phyloP scores from a whole-genome alignment of 2,329 filamentous ascomycete species.

The Fusarium pseudoanthophilum region DNA sequence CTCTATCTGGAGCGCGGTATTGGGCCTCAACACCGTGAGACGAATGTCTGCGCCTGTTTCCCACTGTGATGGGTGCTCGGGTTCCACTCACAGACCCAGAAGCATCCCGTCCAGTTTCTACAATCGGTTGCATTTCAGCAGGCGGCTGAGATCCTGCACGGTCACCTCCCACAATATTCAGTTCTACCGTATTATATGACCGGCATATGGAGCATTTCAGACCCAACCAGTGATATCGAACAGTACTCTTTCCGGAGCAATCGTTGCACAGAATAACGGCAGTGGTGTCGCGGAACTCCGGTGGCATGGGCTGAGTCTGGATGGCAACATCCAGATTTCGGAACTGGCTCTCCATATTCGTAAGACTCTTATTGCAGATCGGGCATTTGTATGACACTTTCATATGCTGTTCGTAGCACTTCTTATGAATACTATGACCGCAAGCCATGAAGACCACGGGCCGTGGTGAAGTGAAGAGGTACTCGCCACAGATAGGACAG shows the following conservation, averaged over 20 bases:
- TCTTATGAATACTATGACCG: slow-evolving; percentile 93
- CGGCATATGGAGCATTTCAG: slow-evolving; percentile 83
- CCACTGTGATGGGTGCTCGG: slow-evolving; percentile 21
- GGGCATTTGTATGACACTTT: slow-evolving; percentile 94
- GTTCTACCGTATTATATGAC: slow-evolving; percentile 76
- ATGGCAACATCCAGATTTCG: slow-evolving; percentile 90
- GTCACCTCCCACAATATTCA: slow-evolving; percentile 66
- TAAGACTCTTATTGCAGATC: slow-evolving; percentile 94
- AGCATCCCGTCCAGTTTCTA: slow-evolving; percentile 20
- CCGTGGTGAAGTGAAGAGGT: slow-evolving; percentile 91
- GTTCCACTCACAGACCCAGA: slow-evolving; percentile 22
- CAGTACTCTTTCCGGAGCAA: slow-evolving; percentile 86
- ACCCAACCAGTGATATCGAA: slow-evolving; percentile 93
- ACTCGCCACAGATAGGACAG: slow-evolving; percentile 96
- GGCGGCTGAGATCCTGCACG: slow-evolving; percentile 43
- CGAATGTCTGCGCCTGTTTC: slow-evolving; percentile 53
- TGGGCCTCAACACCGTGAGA: slow-evolving; percentile 51
- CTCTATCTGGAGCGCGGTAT: slow-evolving; percentile 52
- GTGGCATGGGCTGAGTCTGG: slow-evolving; percentile 89
- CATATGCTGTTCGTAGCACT: slow-evolving; percentile 89
- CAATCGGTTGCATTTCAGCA: slow-evolving; percentile 27
- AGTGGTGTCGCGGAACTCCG: slow-evolving; percentile 80
- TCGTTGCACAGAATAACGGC: slow-evolving; percentile 94
- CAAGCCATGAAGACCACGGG: slow-evolving; percentile 95
- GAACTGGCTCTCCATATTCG: slow-evolving; percentile 97